phyloP scores from a whole-genome alignment of 176 grass and related monocot species.

The Carex kokanica region DNA sequence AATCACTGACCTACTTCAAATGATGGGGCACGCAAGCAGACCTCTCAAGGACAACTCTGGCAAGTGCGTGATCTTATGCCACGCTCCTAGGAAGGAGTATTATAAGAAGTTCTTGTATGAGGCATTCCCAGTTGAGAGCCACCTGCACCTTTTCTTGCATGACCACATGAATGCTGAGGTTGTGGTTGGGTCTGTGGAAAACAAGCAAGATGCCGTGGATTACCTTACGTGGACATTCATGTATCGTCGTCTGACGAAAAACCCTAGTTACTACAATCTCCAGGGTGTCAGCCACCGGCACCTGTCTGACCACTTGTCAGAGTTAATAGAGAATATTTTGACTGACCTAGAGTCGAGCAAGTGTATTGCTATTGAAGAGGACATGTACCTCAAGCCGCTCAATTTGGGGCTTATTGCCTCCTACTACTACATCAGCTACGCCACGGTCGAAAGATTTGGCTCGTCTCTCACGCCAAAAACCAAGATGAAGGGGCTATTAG shows the following conservation, averaged over 20 bases:
- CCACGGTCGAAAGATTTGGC: slow-evolving; percentile 77
- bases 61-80: slow-evolving; percentile 92
- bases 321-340: slow-evolving; percentile 61
- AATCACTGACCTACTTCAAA: slow-evolving; percentile 86
- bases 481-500: slow-evolving; percentile 88
- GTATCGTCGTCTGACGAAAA: slow-evolving; percentile 82
- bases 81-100: slow-evolving; percentile 93
- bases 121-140: slow-evolving; percentile 90
- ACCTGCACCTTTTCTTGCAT: slow-evolving; percentile 93
- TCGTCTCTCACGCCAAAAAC: slow-evolving; percentile 80
- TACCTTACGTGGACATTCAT: slow-evolving; percentile 99
- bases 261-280: slow-evolving; percentile 95
- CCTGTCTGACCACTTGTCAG: slow-evolving; percentile 90
- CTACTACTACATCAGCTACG: slow-evolving; percentile 95
- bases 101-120: slow-evolving; percentile 97
- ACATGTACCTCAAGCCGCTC: slow-evolving; percentile 92
- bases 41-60: slow-evolving; percentile 92
- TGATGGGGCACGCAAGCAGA: slow-evolving; percentile 97
- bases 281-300: slow-evolving; percentile 94
- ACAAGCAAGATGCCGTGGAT: slow-evolving; percentile 98
- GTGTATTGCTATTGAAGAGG: slow-evolving; percentile 86
- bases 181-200: slow-evolving; percentile 68
- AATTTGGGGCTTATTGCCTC: slow-evolving; percentile 96
- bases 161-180: slow-evolving; percentile 96
- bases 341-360: slow-evolving; percentile 78